phyloP scores from a whole-genome alignment of 2,329 filamentous ascomycete species.

The Diaporthe citriasiana region DNA sequence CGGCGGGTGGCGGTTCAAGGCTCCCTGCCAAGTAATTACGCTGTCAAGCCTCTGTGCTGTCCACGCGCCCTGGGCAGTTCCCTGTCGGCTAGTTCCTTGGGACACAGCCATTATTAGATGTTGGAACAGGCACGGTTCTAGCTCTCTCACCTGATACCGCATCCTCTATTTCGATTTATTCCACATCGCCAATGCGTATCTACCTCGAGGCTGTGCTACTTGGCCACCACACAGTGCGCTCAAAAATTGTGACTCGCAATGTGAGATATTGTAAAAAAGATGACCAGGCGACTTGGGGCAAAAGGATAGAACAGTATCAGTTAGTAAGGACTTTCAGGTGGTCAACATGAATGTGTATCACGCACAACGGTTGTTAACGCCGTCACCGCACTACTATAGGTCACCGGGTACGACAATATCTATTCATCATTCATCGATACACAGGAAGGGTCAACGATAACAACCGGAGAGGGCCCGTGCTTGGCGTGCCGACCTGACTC shows the following conservation, averaged over 20 bases:
- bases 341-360: not conserved
- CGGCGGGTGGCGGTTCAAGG: slow-evolving; percentile 30
- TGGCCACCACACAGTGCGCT: not conserved
- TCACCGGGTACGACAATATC: not conserved
- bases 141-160: too few relatives aligned
- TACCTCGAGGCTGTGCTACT: slow-evolving; percentile 20
- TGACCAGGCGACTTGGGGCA: not conserved
- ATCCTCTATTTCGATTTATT: not conserved
- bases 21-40: slow-evolving; percentile 5
- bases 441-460: not conserved
- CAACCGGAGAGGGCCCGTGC: not conserved
- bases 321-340: not conserved
- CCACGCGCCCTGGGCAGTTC: slow-evolving; percentile 15
- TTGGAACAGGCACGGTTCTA: too few relatives aligned
- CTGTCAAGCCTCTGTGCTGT: slow-evolving; percentile 24
- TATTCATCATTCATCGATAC: not conserved
- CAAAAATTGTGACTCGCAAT: not conserved
- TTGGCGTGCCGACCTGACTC: not conserved
- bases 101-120: slow-evolving; percentile 14
- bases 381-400: not conserved
- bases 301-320: not conserved
- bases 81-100: slow-evolving; percentile 32
- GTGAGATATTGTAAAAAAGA: not conserved
- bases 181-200: not conserved
- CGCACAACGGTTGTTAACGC: not conserved